Percentiles rank a stretch among this genome's conserved stretches.
Evolutionary conservation across 768 basidiomycete species (phyloP).

Genomic region (Pleurotus djamor): DNA sequence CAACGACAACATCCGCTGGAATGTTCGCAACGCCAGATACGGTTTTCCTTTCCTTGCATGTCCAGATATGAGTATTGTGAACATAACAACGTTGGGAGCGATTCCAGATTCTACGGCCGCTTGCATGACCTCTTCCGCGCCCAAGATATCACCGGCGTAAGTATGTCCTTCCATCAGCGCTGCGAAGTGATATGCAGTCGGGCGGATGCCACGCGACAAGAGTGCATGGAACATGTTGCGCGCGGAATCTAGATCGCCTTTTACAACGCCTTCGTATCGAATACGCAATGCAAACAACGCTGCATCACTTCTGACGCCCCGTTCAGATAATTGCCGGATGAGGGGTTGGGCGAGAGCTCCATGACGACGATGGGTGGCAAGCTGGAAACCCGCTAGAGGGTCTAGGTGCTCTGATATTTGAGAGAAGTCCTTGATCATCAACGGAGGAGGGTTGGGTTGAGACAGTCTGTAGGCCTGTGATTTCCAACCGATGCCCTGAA

Average conservation of each 20-base stretch:
- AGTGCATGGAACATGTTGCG: conserved; percentile 54
- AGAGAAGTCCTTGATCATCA: conserved; percentile 13
- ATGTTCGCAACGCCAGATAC: conserved; percentile 47
- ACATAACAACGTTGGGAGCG: conserved; percentile 62
- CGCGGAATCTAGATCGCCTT: conserved; percentile 49
- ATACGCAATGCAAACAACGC: conserved; percentile 63
- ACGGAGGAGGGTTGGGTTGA: conserved; percentile 11
- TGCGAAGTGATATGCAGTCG: conserved; percentile 69
- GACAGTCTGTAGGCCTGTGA: conserved; percentile 35
- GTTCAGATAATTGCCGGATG: conserved; percentile 41
- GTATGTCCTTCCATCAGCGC: conserved; percentile 78
- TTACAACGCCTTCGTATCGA: conserved; percentile 54
- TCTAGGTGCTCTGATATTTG: conserved; percentile 34
- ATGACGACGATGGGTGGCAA: conserved; percentile 26
- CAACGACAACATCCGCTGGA: conserved; percentile 58
- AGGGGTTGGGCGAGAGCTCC: conserved; percentile 34
- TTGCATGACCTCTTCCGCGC: conserved; percentile 55
- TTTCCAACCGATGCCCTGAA: conserved; percentile 47
- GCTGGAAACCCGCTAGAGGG: conserved; percentile 44
- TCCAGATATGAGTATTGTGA: conserved; percentile 75
- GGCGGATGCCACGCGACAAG: conserved; percentile 66
- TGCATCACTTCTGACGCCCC: conserved; percentile 52
- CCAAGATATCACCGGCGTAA: conserved; percentile 52
- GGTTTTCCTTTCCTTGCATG: conserved; percentile 62
- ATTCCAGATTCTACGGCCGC: conserved; percentile 48